Base-by-base conservation (phyloP, 176 grass and related monocot species). In the Aechmea fasciata region DNA sequence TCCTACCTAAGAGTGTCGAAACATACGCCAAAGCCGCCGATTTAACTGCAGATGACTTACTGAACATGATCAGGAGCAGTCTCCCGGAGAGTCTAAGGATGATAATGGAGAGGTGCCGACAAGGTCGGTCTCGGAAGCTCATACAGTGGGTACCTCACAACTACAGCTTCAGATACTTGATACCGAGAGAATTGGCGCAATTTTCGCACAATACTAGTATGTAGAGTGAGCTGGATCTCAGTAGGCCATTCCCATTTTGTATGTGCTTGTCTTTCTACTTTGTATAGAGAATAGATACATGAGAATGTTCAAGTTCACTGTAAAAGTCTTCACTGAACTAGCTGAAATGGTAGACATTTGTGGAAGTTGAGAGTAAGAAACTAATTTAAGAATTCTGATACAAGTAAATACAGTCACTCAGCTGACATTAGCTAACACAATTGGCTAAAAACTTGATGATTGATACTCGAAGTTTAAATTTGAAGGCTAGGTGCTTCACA, bases 141-240 rank as follows among this genome's bases (percentile, higher is more conserved):
- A 79, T 99, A 49, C 87, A 90, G 75, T 93, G 94, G 87, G 69
- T 68, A 64, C 84, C 94, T 63, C 94, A 88, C 63, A 90, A 76
- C 76, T 83, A 73, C 63, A 71, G 82, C 17, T 99, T 99, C 83
- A 51, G 95, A 47, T 99, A 94, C 69, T 61, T 86, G 64, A 74
- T 94, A 33, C 61, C 89, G 11, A 82, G 52, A 75, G 84, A 94
- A 50, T 77, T 85, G 2, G 64, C 77, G 1, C 76, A 73, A 33
- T 67, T 28, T 57, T 25, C 68, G 15, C 15, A 59, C n/a, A 59
- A 10, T 8, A 3, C 59, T 66, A 12, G 49, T 61, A 19, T 63
- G 77, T 50, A 49, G 24, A 17, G 18, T 50, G 50, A 54, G 3
- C 65, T 55, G 17, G 52, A 69, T 11, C 68, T 64, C 5, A 26